A percentile compares a stretch with the other conserved stretches of the same genome.
Conservation (phyloP, 1,284 basidiomycete genomes). For the Volvariella surrecta region DNA sequence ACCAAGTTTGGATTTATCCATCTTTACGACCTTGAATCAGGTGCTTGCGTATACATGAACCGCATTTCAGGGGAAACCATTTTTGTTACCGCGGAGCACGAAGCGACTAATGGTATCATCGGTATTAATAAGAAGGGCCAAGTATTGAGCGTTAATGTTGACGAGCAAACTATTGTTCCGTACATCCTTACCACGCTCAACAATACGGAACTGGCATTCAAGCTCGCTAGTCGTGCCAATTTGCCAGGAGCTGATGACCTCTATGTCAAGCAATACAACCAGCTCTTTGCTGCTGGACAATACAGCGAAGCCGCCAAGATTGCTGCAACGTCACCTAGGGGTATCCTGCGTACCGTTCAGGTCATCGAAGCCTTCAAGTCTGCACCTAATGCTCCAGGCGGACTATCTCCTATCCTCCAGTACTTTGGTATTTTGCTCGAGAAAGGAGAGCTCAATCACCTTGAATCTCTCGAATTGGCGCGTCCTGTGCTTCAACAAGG, state of each 20-base stretch:
- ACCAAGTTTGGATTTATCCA: constrained; percentile 99
- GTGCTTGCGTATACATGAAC: constrained; percentile 99
- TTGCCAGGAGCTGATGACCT: constrained; percentile 97
- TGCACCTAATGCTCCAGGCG: constrained; percentile 85
- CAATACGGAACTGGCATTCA: constrained; percentile 98
- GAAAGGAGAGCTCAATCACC: constrained; percentile 96
- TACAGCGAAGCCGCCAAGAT: constrained; percentile 97
- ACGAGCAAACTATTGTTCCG: constrained; percentile 94
- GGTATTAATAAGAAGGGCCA: constrained; percentile 99
- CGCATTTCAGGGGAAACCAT: constrained; percentile 99
- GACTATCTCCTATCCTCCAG: constrained; percentile 93
- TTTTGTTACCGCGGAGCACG: constrained; percentile 97
- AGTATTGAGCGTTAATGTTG: constrained; percentile 94
- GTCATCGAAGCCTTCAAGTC: constrained; percentile 99
- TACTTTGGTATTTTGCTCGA: constrained; percentile 98
- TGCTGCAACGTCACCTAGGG: constrained; percentile 95
- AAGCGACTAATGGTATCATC: constrained; percentile 91
- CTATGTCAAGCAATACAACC: constrained; percentile 93
- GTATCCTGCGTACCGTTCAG: constrained; percentile 90
- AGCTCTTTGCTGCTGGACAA: constrained; percentile 86
- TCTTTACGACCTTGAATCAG: constrained; percentile 98
- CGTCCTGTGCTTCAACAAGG: constrained; percentile 95
- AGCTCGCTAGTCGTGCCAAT: constrained; percentile 94
- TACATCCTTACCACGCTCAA: constrained; percentile 93
- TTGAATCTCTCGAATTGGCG: constrained; percentile 94